Base-by-base conservation (phyloP, 257 asterid genomes). In the Nicotiana otophora region DNA sequence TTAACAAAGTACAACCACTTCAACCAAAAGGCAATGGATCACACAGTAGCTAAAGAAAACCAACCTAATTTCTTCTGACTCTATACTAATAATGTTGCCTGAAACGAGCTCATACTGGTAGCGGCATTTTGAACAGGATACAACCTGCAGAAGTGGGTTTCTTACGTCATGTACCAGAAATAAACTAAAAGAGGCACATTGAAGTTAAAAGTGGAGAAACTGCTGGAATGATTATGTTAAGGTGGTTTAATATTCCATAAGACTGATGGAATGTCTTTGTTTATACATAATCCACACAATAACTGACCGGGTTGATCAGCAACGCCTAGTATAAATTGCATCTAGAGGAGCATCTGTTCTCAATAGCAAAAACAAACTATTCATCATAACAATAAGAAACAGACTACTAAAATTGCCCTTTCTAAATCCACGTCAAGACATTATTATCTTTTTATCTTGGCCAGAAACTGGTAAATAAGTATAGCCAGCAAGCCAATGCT, bases 81-180 rank as follows among this genome's bases (percentile, higher is more conserved):
- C 97, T 81, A 94, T 92, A 74, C 87, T 81, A 82, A 84, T 84
- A 82, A 96, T 90, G 87, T 87, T 89, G 82, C 99, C 99, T 11
- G 99, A 96, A 85, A 94, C 88, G 58, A 96, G 92, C 86, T 94
- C 97, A 78, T 94, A 96, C 86, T 93, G 92, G 88, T 90, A 94
- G 89, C 99, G 91, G 90, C 99, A 94, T 87, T 90, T 94, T 69
- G 97, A 94, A 87, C 99, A 96, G 63, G 99, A 91, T 46, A 90
- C 98, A 75, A 92, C 87, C 98, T 96, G 94, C 83, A 87, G 79
- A 78, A 82, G 54, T 63, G 64, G 81, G 11, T 39, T 51, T 75
- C 80, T 26, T 51, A 15, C 0, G 9, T 75, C 80, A 51, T 26
- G 26, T 26, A 15, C 5, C 2, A 51, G 80, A 75, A 75, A 75